phyloP scores from a whole-genome alignment of 495 filamentous ascomycete species.

The Terfezia boudieri region DNA sequence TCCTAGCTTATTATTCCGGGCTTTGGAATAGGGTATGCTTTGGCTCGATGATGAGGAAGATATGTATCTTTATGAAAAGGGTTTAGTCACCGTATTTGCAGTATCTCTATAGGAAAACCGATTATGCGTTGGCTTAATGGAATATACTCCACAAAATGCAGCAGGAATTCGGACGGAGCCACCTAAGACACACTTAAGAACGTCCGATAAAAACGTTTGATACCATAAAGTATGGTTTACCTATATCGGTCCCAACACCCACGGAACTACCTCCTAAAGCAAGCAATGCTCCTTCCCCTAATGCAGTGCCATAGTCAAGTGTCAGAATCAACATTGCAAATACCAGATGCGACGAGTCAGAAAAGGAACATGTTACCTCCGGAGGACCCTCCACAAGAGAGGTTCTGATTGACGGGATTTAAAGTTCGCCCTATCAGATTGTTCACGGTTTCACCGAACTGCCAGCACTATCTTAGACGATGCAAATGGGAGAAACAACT shows the following conservation, averaged over 20 bases:
- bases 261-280: conserved; percentile 31
- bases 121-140: conserved; percentile 28
- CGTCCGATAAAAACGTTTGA: too few relatives aligned
- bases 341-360: too few relatives aligned
- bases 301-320: background rate
- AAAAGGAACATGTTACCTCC: conserved; percentile 25
- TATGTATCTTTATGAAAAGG: too few relatives aligned
- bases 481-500: too few relatives aligned
- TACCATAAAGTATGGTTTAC: background rate
- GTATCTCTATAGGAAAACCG: conserved; percentile 28
- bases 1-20: too few relatives aligned
- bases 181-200: conserved; percentile 7
- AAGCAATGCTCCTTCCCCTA: conserved; percentile 31
- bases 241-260: conserved; percentile 50
- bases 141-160: conserved; percentile 40
- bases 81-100: background rate
- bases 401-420: conserved; percentile 26
- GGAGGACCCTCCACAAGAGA: conserved; percentile 34
- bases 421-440: conserved; percentile 32
- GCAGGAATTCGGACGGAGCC: conserved; percentile 46
- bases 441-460: conserved; percentile 26
- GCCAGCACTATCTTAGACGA: background rate
- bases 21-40: too few relatives aligned
- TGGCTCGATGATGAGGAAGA: too few relatives aligned
- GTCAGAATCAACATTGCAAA: background rate